Conservation (phyloP, 305 asterid species). For the Fraxinus xanthoxyloides region DNA sequence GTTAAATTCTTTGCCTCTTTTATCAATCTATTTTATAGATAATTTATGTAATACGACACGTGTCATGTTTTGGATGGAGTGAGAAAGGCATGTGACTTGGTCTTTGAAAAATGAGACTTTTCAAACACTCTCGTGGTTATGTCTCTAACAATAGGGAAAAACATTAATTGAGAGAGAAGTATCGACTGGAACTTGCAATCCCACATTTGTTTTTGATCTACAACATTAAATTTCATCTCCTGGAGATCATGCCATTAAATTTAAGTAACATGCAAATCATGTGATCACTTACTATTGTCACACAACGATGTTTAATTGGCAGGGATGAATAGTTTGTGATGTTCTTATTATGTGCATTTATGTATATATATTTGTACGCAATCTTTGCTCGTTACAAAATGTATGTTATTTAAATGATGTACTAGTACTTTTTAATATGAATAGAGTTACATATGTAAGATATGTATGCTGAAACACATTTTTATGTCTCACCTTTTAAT, state of each 20-base stretch:
- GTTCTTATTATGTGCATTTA: background rate
- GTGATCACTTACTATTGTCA: slow-evolving; percentile 33
- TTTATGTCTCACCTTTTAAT: too few relatives aligned
- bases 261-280: slow-evolving; percentile 24
- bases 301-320: background rate
- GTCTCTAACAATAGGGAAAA: slow-evolving; percentile 60
- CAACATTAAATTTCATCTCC: background rate
- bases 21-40: slow-evolving; percentile 38
- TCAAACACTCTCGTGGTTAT: slow-evolving; percentile 55
- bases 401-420: background rate
- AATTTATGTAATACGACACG: slow-evolving; percentile 43
- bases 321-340: background rate
- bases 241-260: slow-evolving; percentile 12
- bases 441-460: background rate
- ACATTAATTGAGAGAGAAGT: slow-evolving; percentile 34
- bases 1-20: slow-evolving; percentile 42
- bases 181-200: slow-evolving; percentile 31
- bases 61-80: slow-evolving; percentile 41
- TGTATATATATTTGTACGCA: background rate
- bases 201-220: slow-evolving; percentile 22
- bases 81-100: slow-evolving; percentile 66
- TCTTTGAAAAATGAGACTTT: slow-evolving; percentile 35
- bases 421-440: background rate
- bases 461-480: background rate
- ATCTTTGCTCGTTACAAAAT: too few relatives aligned